phyloP scores from a whole-genome alignment of 108 stramenopile genomes.

The Nannochloropsis granulata region DNA sequence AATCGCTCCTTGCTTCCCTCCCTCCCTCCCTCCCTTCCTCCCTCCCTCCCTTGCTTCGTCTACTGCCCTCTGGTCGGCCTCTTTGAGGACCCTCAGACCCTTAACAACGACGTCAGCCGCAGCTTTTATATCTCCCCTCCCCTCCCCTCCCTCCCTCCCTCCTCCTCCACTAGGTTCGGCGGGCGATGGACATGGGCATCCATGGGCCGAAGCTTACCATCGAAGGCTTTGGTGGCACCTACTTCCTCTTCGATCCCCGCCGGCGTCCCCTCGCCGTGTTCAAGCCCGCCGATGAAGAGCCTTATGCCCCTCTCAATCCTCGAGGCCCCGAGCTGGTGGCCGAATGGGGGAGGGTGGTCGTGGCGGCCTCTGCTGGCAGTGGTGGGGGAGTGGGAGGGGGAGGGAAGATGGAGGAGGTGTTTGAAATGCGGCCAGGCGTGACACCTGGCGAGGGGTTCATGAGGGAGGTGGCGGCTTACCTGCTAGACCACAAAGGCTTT shows the following conservation, averaged over 20 bases:
- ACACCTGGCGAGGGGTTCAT: conserved; percentile 80
- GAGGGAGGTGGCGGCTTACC: conserved; percentile 92
- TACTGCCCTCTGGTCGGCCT: too few species aligned
- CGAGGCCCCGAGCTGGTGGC: conserved; percentile 46
- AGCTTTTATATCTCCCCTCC: too few species aligned
- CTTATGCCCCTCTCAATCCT: conserved; percentile 91
- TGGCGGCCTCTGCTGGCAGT: too few species aligned
- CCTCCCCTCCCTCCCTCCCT: not conserved
- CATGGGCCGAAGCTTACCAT: conserved; percentile 61
- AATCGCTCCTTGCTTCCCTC: not conserved
- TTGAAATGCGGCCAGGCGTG: conserved; percentile 62
- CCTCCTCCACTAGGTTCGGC: not conserved
- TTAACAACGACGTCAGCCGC: too few species aligned
- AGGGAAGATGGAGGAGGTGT: not conserved
- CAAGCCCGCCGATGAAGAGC: conserved; percentile 97
- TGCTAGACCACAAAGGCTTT: conserved; percentile 51
- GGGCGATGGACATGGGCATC: conserved; percentile 17
- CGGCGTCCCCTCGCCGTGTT: conserved; percentile 76
- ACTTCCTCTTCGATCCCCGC: conserved; percentile 68
- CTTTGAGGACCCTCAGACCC: too few species aligned
- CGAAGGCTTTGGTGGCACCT: conserved; percentile 92
- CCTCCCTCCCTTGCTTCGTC: not conserved
- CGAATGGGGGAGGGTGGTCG: not conserved
- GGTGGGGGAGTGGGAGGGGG: conserved; percentile 3
- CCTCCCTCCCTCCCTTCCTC: not conserved